Conservation (phyloP, 345 rosid species). For the Brassica nigra region DNA sequence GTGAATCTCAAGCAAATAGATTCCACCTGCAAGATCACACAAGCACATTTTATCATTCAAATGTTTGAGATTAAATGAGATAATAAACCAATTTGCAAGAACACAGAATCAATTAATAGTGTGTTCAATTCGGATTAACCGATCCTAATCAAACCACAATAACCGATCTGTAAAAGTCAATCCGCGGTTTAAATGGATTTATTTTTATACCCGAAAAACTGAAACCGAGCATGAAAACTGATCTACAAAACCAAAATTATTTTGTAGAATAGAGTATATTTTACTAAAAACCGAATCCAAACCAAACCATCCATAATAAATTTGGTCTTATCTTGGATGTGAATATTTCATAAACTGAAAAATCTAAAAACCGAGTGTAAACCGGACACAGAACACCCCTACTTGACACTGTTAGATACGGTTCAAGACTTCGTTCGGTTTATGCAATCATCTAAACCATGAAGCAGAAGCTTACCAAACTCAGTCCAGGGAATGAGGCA, state of each 20-base stretch:
- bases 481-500: constrained; percentile 99
- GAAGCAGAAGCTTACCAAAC: constrained; percentile 58
- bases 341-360: neutral
- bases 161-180: too few species aligned
- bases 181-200: neutral
- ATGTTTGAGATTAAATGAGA: neutral
- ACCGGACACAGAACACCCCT: too few species aligned
- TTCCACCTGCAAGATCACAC: constrained; percentile 66
- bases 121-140: neutral
- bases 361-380: neutral
- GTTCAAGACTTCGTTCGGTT: neutral
- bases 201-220: neutral
- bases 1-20: constrained; percentile 88
- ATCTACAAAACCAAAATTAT: too few species aligned
- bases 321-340: neutral
- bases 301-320: neutral
- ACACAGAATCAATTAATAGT: neutral
- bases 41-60: neutral
- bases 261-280: neutral
- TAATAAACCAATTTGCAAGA: neutral
- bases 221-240: neutral
- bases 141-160: neutral
- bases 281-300: neutral
- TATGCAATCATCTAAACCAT: neutral
- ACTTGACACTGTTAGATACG: neutral